Base-by-base conservation (phyloP, 768 basidiomycete species). In the Dioszegia aurantiaca region DNA sequence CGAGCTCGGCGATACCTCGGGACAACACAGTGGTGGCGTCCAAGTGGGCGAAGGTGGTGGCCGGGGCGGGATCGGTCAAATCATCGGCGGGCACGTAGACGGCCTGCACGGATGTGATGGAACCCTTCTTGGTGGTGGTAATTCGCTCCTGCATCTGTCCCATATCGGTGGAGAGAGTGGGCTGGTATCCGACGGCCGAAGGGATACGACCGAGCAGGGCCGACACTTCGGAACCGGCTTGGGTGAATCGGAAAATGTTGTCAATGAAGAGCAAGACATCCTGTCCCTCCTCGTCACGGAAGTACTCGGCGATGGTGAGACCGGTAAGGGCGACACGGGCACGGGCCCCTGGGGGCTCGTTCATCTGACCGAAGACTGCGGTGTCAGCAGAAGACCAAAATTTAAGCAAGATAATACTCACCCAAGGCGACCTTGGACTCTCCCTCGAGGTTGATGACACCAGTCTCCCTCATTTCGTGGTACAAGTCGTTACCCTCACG, bases 171-270 rank as follows among this genome's bases (percentile, higher is more conserved):
- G 95, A 97, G 61, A 98, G 87, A 53, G 95, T 98, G 77, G 95
- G 95, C 79, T 99, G 95, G 82, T 99, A 99, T 86, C 95, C 95
- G 84, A 99, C 95, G 65, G 95, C 95, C 68, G 95, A 98, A 68
- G 95, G 95, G 76, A 98, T 99, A 90, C 95, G 95, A 84, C 95
- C 95, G 68, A 98, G 89, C 72, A 99, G 80, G 65, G 95, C 95
- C 81, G 95, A 99, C 83, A 98, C 95, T 79, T 98, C 95, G 65
- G 95, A 99, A 87, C 95, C 95, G 75, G 95, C 95, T 80, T 98
- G 95, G 70, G 95, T 99, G 89, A 99, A 99, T 78, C 95, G 93
- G 95, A 99, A 99, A 81, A 99, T 99, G 86, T 99, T 99, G 88
- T 99, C 95, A 78, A 99, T 99, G 85, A 99, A 99, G 77, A 99